Percentiles rank a stretch among this genome's conserved stretches.
These are phyloP conservation scores for Anthracocystis panici-leucophaei DNA, from an alignment of 1,284 basidiomycete species.

Conservation along the genomic window DNA sequence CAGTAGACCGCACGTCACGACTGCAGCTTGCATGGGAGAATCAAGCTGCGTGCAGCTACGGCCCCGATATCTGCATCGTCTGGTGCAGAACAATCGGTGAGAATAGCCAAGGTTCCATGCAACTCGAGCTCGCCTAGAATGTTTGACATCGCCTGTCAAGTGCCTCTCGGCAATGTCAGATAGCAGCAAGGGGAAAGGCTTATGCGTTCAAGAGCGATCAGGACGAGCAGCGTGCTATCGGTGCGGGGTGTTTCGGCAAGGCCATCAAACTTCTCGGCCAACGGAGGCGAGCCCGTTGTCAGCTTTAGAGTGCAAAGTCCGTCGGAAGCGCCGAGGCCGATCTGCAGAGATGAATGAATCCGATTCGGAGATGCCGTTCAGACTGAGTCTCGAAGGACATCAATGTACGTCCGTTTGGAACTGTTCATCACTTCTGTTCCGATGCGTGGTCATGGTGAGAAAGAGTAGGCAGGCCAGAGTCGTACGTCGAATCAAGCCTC, in stretches of 20 bases:
- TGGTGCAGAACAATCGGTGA: neutral
- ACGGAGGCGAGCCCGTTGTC: neutral
- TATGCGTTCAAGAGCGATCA: neutral
- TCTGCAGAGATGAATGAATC: neutral
- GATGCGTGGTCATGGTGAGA: no score
- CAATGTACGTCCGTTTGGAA: no score
- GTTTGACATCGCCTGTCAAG: constrained; percentile 13
- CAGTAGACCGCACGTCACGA: neutral
- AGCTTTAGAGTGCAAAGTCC: neutral
- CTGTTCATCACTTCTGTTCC: no score
- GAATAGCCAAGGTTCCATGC: neutral
- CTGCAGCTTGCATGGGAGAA: neutral
- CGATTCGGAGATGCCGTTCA: neutral
- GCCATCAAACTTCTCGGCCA: neutral
- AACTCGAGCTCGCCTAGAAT: neutral
- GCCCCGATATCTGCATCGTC: neutral
- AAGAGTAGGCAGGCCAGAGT: no score
- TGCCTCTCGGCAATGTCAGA: constrained; percentile 9
- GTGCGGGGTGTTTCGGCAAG: neutral
- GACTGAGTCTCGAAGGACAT: neutral
- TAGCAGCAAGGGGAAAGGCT: constrained; percentile 1
- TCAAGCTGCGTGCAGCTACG: neutral
- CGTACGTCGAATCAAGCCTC: no score
- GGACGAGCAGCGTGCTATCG: neutral
- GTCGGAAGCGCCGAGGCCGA: neutral